phyloP scores from a whole-genome alignment of 805 yeast genomes.

The Yamadazyma sp. region DNA sequence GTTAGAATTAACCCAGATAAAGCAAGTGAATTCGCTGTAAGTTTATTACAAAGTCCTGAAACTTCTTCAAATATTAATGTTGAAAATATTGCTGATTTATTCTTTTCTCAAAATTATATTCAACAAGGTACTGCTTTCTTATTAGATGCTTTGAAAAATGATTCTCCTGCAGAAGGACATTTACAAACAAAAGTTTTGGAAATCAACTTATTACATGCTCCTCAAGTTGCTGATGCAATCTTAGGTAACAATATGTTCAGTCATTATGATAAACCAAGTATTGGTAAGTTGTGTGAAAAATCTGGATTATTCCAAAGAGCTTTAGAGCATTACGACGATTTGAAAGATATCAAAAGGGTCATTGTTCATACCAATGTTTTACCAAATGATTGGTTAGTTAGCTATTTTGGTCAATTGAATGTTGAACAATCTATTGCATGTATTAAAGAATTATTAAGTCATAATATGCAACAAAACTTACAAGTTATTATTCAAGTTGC shows the following conservation, averaged over 20 bases:
- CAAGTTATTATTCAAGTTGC: constrained; percentile 96
- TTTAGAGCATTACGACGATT: constrained; percentile 90
- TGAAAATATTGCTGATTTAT: constrained; percentile 87
- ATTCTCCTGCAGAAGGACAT: constrained; percentile 92
- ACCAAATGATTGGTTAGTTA: constrained; percentile 91
- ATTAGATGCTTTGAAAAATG: constrained; percentile 91
- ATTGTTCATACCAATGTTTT: constrained; percentile 80
- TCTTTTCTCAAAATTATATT: constrained; percentile 87
- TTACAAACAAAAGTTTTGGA: constrained; percentile 93
- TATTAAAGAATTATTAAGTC: constrained; percentile 77
- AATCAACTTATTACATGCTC: constrained; percentile 90
- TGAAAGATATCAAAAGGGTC: constrained; percentile 93
- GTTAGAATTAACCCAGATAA: constrained; percentile 94
- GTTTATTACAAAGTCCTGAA: constrained; percentile 63
- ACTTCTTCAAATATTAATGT: constrained; percentile 54
- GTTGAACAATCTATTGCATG: constrained; percentile 91
- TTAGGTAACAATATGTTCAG: constrained; percentile 93
- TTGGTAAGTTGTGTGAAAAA: constrained; percentile 90
- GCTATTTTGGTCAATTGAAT: constrained; percentile 88
- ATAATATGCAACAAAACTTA: constrained; percentile 77
- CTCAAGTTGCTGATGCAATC: constrained; percentile 99
- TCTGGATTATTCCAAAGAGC: constrained; percentile 97
- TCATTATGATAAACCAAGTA: constrained; percentile 90
- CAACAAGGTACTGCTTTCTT: constrained; percentile 98
- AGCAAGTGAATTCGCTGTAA: constrained; percentile 95